Conservation (phyloP, 2,329 filamentous ascomycete species). For the Aspergillus flavus region DNA sequence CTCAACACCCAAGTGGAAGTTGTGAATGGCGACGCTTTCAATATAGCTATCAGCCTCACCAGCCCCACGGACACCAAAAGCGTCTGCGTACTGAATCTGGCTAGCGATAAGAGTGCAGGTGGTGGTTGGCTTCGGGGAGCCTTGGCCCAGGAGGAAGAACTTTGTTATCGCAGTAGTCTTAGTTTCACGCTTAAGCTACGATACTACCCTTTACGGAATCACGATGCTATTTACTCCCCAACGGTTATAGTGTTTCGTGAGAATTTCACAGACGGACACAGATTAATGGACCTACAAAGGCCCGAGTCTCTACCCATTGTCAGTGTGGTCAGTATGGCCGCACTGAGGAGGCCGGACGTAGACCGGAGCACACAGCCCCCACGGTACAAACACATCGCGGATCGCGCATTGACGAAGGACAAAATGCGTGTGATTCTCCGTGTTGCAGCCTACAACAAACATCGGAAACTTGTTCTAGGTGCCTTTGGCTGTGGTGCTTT, state of each 20-base stretch:
- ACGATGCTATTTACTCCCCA: conserved; percentile 62
- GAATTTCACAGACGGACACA: conserved; percentile 51
- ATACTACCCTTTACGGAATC: conserved; percentile 58
- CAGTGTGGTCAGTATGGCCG: conserved; percentile 64
- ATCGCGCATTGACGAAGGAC: conserved; percentile 59
- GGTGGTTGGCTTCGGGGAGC: conserved; percentile 66
- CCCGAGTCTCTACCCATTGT: conserved; percentile 52
- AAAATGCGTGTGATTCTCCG: conserved; percentile 66
- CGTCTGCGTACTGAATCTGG: conserved; percentile 68
- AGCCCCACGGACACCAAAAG: conserved; percentile 33
- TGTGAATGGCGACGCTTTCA: conserved; percentile 60
- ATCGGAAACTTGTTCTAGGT: conserved; percentile 65
- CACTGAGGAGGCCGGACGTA: conserved; percentile 49
- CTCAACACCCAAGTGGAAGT: conserved; percentile 49
- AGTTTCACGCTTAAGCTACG: conserved; percentile 39
- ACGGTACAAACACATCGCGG: conserved; percentile 45
- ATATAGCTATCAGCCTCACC: conserved; percentile 53
- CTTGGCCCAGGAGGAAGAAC: conserved; percentile 68
- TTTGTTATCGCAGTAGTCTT: conserved; percentile 64
- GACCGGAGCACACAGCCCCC: conserved; percentile 11
- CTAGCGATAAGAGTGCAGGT: conserved; percentile 59
- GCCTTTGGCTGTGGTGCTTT: conserved; percentile 72
- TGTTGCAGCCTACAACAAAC: conserved; percentile 59
- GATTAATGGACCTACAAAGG: conserved; percentile 45
- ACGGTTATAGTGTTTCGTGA: conserved; percentile 62